Evolutionary conservation across 306 rosid genomes (phyloP).

Genomic region (Mucuna pruriens): DNA sequence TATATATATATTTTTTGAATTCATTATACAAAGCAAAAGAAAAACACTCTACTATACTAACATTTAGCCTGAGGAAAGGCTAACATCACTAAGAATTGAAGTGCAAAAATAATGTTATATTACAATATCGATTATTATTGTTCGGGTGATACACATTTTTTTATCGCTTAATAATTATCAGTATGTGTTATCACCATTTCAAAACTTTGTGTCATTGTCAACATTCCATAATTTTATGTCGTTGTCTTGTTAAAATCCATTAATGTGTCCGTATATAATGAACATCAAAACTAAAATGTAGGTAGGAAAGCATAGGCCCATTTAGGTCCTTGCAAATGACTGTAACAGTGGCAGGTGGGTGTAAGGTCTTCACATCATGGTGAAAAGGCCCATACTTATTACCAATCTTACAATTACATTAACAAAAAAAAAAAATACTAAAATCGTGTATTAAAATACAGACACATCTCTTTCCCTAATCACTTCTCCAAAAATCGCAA

Average conservation of each 20-base stretch:
- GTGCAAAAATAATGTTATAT: neutral
- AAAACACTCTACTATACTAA: neutral
- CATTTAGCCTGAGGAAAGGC: neutral
- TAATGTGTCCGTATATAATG: neutral
- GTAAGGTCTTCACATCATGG: neutral
- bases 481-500: slow-evolving; percentile 31
- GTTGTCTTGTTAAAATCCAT: neutral
- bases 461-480: neutral
- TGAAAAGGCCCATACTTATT: neutral
- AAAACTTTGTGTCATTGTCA: too few species aligned
- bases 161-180: too few species aligned
- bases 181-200: too few species aligned
- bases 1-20: neutral
- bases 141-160: too few species aligned
- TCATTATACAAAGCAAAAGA: neutral
- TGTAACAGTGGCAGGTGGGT: neutral
- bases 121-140: neutral
- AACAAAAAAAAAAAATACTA: neutral
- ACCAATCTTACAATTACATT: slow-evolving; percentile 22
- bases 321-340: neutral
- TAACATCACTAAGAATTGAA: neutral
- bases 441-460: neutral
- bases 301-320: too few species aligned
- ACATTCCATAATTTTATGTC: too few species aligned
- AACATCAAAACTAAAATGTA: too few species aligned